Evolutionary conservation across 2,329 filamentous ascomycete species (phyloP).

Genomic region (Trichoderma sp.): DNA sequence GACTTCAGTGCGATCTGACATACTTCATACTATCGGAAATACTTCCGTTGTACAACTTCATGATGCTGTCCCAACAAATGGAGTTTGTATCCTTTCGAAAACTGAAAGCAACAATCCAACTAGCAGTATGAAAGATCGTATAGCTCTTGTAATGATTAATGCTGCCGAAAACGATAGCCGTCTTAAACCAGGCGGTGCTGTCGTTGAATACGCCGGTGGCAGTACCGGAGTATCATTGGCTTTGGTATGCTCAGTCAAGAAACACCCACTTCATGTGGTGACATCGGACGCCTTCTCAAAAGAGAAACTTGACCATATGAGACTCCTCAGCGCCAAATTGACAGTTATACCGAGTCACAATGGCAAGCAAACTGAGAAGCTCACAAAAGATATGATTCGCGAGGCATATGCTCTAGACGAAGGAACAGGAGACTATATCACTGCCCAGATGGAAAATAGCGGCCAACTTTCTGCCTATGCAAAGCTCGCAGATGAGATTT

Average conservation of each 20-base stretch:
- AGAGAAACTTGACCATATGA: conserved; percentile 9
- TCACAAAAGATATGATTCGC: conserved; percentile 11
- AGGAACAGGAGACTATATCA: neutral
- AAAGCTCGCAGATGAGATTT: conserved; percentile 1
- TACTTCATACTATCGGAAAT: conserved; percentile 6
- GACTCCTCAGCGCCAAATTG: neutral
- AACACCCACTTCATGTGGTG: neutral
- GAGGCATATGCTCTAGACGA: neutral
- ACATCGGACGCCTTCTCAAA: conserved; percentile 13
- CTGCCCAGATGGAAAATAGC: neutral
- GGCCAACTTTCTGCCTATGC: conserved; percentile 5
- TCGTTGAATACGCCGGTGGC: conserved; percentile 11
- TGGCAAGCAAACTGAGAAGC: conserved; percentile 14
- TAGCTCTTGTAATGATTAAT: conserved; percentile 13
- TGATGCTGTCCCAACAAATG: neutral
- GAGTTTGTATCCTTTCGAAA: conserved; percentile 3
- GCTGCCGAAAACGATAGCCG: conserved; percentile 8
- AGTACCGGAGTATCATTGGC: conserved; percentile 10
- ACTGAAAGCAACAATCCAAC: conserved; percentile 8
- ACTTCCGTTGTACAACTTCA: conserved; percentile 5
- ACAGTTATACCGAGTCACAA: conserved; percentile 9
- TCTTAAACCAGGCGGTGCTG: conserved; percentile 3
- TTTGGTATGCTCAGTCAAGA: conserved; percentile 4
- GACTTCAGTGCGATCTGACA: neutral
- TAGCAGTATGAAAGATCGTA: conserved; percentile 14